Percentiles rank a stretch among this genome's conserved stretches.
These are phyloP conservation scores for Mimosa bimucronata DNA, from an alignment of 306 rosid species.

Conservation along the genomic window DNA sequence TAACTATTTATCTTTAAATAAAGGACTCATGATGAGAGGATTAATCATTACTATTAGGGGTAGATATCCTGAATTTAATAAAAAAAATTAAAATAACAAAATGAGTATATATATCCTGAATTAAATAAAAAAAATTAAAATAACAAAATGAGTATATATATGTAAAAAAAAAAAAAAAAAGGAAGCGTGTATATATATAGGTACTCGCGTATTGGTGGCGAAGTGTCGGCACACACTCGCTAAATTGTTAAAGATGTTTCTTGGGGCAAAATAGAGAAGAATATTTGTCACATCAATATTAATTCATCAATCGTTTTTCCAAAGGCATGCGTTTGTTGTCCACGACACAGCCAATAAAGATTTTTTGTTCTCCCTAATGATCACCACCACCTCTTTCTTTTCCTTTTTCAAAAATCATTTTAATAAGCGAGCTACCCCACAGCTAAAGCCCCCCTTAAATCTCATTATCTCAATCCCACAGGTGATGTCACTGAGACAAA, in stretches of 20 bases:
- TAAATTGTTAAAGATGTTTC: not conserved
- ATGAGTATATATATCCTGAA: not conserved
- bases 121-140: too few relatives aligned
- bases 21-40: too few relatives aligned
- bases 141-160: not conserved
- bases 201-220: not conserved
- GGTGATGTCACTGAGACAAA: slow-evolving; percentile 12
- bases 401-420: too few relatives aligned
- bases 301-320: not conserved
- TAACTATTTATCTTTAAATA: too few relatives aligned
- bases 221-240: slow-evolving; percentile 19
- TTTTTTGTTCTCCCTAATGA: not conserved
- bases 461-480: not conserved
- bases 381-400: not conserved
- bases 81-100: too few relatives aligned
- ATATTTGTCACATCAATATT: slow-evolving; percentile 14
- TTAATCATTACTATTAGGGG: too few relatives aligned
- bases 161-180: not conserved
- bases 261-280: not conserved
- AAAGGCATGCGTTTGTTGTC: slow-evolving; percentile 10
- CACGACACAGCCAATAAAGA: not conserved
- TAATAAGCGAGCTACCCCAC: not conserved
- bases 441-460: not conserved
- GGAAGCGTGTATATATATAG: not conserved
- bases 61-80: too few relatives aligned